Conservation (phyloP, 2,329 filamentous ascomycete genomes). For the Chrysoporthe austroafricana region DNA sequence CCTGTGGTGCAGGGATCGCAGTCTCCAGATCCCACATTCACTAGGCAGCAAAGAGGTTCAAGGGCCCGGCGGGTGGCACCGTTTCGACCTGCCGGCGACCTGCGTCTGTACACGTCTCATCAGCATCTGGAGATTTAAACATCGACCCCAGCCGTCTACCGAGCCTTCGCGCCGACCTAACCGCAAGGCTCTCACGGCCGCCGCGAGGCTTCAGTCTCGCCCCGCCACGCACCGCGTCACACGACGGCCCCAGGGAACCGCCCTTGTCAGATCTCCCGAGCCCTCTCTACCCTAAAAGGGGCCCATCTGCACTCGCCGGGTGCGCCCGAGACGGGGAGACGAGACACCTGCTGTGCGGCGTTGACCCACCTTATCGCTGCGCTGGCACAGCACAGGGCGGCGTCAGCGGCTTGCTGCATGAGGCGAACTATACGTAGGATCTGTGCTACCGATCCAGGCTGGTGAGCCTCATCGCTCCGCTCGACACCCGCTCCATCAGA, state of each 20-base stretch:
- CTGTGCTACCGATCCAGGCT: background rate
- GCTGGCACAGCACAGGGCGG: constrained; percentile 4
- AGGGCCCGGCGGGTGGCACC: background rate
- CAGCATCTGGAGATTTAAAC: background rate
- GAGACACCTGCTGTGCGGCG: background rate
- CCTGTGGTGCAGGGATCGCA: background rate
- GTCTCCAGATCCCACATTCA: background rate
- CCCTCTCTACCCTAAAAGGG: too few relatives aligned
- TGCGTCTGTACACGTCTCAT: background rate
- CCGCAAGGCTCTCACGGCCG: background rate
- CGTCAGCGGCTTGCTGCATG: too few relatives aligned
- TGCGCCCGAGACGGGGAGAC: background rate
- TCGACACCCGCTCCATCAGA: background rate
- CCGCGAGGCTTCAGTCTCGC: background rate
- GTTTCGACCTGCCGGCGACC: background rate
- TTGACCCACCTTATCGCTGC: background rate
- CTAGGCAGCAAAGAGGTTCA: background rate
- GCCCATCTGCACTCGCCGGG: background rate
- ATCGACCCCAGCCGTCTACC: constrained; percentile 1
- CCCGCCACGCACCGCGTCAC: background rate
- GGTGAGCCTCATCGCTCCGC: background rate
- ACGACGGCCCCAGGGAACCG: background rate
- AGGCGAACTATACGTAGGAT: background rate
- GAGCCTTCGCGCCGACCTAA: background rate
- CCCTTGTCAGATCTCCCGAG: too few relatives aligned